phyloP scores from a whole-genome alignment of 2,329 filamentous ascomycete genomes.

The Penicillium brasilianum region DNA sequence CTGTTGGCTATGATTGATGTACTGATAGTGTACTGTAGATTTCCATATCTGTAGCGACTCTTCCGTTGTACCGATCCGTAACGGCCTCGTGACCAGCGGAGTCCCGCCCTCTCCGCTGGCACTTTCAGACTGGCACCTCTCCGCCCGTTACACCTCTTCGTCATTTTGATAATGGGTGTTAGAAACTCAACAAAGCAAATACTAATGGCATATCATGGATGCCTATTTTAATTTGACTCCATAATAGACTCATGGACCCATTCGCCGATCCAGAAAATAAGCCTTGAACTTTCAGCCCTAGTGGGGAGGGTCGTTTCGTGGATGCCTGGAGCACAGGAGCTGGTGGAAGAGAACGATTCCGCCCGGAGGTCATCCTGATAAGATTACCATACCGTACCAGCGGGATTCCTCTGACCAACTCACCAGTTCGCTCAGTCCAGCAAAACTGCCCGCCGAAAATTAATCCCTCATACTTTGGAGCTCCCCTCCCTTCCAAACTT shows the following conservation, averaged over 20 bases:
- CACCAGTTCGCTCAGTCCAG: neutral
- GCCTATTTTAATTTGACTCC: neutral
- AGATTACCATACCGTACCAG: constrained; percentile 16
- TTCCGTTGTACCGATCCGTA: neutral
- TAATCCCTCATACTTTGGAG: constrained; percentile 27
- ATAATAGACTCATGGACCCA: neutral
- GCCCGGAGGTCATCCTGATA: neutral
- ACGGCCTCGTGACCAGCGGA: constrained; percentile 23
- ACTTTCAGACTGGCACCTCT: constrained; percentile 7
- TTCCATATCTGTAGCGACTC: neutral
- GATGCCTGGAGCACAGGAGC: constrained; percentile 24
- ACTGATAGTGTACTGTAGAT: too few species aligned
- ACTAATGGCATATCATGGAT: neutral
- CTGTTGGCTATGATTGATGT: too few species aligned
- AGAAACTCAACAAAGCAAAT: neutral
- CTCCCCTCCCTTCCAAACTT: constrained; percentile 13
- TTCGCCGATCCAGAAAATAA: constrained; percentile 20
- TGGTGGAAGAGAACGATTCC: too few species aligned
- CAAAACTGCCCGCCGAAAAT: constrained; percentile 22
- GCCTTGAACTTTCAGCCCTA: constrained; percentile 24
- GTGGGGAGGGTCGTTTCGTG: constrained; percentile 18
- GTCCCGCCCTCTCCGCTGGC: constrained; percentile 30
- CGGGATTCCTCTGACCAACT: constrained; percentile 14
- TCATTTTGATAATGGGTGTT: neutral
- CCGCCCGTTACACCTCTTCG: too few species aligned